These are phyloP conservation scores for Dryas alaskensis DNA, from an alignment of 306 rosid species.

Conservation along the genomic window DNA sequence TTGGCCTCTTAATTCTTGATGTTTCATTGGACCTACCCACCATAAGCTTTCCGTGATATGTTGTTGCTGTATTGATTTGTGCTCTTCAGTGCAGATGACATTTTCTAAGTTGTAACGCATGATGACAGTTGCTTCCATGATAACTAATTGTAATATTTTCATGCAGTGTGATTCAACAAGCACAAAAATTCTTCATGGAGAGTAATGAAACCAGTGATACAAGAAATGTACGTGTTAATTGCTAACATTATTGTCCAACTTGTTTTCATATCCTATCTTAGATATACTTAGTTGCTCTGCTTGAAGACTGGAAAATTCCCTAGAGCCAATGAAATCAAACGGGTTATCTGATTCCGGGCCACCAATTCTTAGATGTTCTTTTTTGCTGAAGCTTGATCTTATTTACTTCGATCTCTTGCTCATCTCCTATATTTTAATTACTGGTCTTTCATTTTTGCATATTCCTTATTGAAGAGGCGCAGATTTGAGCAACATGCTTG, in stretches of 20 bases:
- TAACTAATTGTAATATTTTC: slow-evolving; percentile 21
- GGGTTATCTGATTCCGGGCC: not conserved
- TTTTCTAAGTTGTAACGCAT: slow-evolving; percentile 22
- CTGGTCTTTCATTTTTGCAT: not conserved
- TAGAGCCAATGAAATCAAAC: not conserved
- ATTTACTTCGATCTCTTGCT: not conserved
- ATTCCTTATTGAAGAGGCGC: not conserved
- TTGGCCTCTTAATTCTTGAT: slow-evolving; percentile 9
- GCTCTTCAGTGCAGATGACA: slow-evolving; percentile 17
- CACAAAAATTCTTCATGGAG: slow-evolving; percentile 66
- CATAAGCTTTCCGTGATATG: not conserved
- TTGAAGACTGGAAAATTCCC: not conserved
- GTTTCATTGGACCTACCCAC: not conserved
- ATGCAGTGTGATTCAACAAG: slow-evolving; percentile 82
- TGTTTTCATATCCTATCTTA: not conserved
- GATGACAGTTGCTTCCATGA: slow-evolving; percentile 23
- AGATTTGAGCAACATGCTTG: not conserved
- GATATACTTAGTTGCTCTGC: not conserved
- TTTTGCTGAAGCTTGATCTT: not conserved
- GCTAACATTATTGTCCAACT: not conserved
- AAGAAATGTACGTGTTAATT: slow-evolving; percentile 54
- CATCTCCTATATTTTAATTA: not conserved
- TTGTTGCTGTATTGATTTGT: slow-evolving; percentile 12
- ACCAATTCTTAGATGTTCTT: not conserved
- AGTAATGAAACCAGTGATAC: slow-evolving; percentile 59